Evolutionary conservation across 495 filamentous ascomycete species (phyloP), one percentile per base, ranked within the genome.

Genomic region (Sordaria brevicollis): DNA sequence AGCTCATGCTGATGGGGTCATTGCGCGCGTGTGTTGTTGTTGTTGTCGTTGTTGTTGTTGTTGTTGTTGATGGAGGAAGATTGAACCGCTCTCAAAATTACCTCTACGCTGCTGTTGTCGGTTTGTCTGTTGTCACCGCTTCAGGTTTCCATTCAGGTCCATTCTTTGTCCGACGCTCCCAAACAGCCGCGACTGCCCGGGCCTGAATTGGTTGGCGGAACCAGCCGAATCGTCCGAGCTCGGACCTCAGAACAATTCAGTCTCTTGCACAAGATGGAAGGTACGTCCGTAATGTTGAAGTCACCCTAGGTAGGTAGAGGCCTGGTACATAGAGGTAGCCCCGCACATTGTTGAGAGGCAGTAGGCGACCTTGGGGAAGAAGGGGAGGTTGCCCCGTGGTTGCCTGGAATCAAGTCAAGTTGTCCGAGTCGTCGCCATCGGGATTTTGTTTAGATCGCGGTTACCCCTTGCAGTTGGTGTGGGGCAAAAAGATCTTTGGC

Each of bases 1-100:
- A 68, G 17, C 39, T 65, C 76, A 78, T 76, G 7, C 68, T 62
- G 49, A 6, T 54, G 19, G 43, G 9, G 5, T 0, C 2, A 54
- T 67, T 41, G 35, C 35, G 66, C 7, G 21, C 25, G 25, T 57
- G n/a, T 31, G 25, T 8, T 57, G n/a, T n/a, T n/a, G n/a, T n/a
- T n/a, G n/a, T n/a, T n/a, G n/a, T n/a, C n/a, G n/a, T n/a, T n/a
- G n/a, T n/a, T n/a, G n/a, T n/a, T n/a, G n/a, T n/a, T n/a, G n/a
- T n/a, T n/a, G n/a, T n/a, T n/a, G n/a, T n/a, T n/a, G n/a, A n/a
- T n/a, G n/a, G n/a, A n/a, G n/a, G n/a, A n/a, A n/a, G n/a, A n/a
- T n/a, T n/a, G n/a, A 57, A 25, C 49, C 10, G 19, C 4, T 57
- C 49, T 57, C 49, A 57, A 57, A 25, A 17, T 57, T 5, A 29